Conservation (phyloP, 306 rosid genomes). For the Styphnolobium japonicum region DNA sequence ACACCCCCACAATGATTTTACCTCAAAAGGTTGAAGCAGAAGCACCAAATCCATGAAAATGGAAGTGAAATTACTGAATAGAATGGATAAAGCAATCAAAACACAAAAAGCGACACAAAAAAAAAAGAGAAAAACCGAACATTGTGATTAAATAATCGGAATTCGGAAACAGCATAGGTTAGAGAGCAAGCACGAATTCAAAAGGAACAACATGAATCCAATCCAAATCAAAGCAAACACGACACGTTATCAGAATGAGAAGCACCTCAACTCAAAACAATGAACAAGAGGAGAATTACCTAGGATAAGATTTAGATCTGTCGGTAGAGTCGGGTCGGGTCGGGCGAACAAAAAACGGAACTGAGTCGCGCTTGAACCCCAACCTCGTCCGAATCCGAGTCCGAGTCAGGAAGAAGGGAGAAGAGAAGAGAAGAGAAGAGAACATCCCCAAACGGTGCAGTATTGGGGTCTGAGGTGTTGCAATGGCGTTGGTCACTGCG, state of each 20-base stretch:
- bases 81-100: not conserved
- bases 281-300: too few relatives aligned
- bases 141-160: slow-evolving; percentile 1
- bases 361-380: slow-evolving; percentile 23
- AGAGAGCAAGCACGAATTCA: not conserved
- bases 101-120: not conserved
- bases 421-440: not conserved
- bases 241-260: slow-evolving; percentile 25
- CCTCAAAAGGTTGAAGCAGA: not conserved
- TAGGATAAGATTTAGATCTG: slow-evolving; percentile 37
- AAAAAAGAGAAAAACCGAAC: not conserved
- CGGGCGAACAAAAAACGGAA: too few relatives aligned
- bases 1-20: not conserved
- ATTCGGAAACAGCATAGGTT: not conserved
- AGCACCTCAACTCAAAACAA: not conserved
- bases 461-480: slow-evolving; percentile 25
- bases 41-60: slow-evolving; percentile 18
- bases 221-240: not conserved
- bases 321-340: too few relatives aligned
- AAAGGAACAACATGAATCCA: not conserved
- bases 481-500: slow-evolving; percentile 1
- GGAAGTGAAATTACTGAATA: not conserved
- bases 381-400: slow-evolving; percentile 46
- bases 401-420: slow-evolving; percentile 18
- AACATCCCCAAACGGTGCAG: too few relatives aligned